A percentile compares a stretch with the other conserved stretches of the same genome.
These are phyloP conservation scores for Phoenix roebelenii DNA, from an alignment of 176 grass and related monocot genomes.

Conservation along the genomic window DNA sequence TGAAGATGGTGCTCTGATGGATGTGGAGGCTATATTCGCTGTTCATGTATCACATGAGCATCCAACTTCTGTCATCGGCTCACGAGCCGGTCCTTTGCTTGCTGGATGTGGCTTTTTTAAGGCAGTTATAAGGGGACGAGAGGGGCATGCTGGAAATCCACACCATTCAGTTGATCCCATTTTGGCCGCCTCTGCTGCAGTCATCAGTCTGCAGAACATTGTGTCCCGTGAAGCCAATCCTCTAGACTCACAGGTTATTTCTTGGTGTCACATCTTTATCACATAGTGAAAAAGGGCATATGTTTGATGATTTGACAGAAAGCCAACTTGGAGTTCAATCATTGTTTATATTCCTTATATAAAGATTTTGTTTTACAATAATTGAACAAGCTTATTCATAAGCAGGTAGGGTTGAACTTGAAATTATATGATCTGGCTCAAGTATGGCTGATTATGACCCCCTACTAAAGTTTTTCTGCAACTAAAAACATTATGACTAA, in stretches of 20 bases:
- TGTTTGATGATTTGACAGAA: too few relatives aligned
- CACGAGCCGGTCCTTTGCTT: slow-evolving; percentile 58
- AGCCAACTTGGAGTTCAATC: too few relatives aligned
- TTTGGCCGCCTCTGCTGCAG: slow-evolving; percentile 53
- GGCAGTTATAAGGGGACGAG: slow-evolving; percentile 35
- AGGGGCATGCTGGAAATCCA: slow-evolving; percentile 2
- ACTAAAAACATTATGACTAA: too few relatives aligned
- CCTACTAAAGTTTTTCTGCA: too few relatives aligned
- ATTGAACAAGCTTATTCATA: too few relatives aligned
- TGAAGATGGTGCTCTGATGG: slow-evolving; percentile 73
- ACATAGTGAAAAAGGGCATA: too few relatives aligned
- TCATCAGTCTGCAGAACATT: slow-evolving; percentile 79
- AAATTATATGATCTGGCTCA: too few relatives aligned
- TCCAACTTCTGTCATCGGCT: slow-evolving; percentile 63
- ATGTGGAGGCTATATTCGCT: slow-evolving; percentile 93
- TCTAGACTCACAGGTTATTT: slow-evolving; percentile 64
- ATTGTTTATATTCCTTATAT: too few relatives aligned
- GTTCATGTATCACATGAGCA: slow-evolving; percentile 71
- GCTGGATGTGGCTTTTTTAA: slow-evolving; percentile 95
- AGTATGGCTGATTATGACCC: too few relatives aligned
- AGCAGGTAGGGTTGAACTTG: too few relatives aligned
- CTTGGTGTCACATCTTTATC: background rate
- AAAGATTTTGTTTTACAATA: too few relatives aligned
- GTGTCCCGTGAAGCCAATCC: slow-evolving; percentile 81
- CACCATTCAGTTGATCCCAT: slow-evolving; percentile 23